Base-by-base conservation (phyloP, 371 early-diverging fungal genomes). In the Batkoa obscura region DNA sequence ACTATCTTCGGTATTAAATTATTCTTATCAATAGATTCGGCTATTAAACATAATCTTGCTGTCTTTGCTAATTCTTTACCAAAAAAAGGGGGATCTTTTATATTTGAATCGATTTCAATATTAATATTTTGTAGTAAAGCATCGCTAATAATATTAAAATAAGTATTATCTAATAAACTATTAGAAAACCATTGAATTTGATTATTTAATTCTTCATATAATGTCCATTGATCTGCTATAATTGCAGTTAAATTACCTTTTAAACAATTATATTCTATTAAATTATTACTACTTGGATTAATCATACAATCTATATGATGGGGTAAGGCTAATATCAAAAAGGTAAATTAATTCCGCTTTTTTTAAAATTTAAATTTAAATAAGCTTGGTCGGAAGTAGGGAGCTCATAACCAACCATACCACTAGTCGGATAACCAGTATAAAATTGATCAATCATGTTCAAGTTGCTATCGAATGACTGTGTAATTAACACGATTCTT, bases 1-100 rank as follows among this genome's bases (percentile, higher is more conserved):
- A 76, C 51, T 2, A 76, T 61, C 1, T 43, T 51, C 2, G 59
- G 36, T 0, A 72, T 67, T 12, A 79, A 34, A 13, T 68, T 64
- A 0, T 63, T 54, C 10, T 62, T 58, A 38, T 76, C 72, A 0
- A 69, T 60, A 37, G 79, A 76, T 12, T 64, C 55, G 1, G 77
- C 74, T 1, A 83, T 67, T 35, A 84, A 65, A 17, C 73, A 70
- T 15, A 83, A 55, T n/a, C 83, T 59, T 0, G 83, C 84, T 38
- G 76, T 61, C 32, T 73, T 74, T 35, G 83, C 83, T 4, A 82
- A 59, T 1, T 74, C 76, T 62, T 86, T 86, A 59, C 86, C 86
- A 31, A 78, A 75, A 62, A 81, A 84, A 58, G 84, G 84, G 33
- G 74, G 78, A 54, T 79, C 73, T 39, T 62, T 45, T 0, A 75